Evolutionary conservation across 257 asterid species (phyloP), one percentile per base, ranked within the genome.

Genomic region (Solanum chiquidenum): DNA sequence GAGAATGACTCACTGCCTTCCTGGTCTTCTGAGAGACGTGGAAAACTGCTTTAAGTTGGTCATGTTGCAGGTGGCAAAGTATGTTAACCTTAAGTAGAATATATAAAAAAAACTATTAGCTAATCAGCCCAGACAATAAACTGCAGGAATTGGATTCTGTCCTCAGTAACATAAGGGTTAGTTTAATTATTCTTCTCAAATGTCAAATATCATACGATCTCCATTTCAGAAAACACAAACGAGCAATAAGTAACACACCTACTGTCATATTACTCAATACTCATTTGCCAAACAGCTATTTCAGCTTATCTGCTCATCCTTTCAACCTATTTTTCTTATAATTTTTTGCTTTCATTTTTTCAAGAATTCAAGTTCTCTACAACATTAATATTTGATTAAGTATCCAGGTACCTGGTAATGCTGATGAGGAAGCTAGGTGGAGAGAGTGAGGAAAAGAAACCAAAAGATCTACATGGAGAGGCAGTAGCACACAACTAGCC

Each of bases 41-140:
- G 92, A 97, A 97, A 91, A 93, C 98, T 38, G 99, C 93, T 91
- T 92, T 90, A 44, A 97, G 99, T 69, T 97, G 98, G 90, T 97
- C 99, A 71, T 97, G 99, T 93, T 95, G 97, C 86, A 97, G 93
- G 92, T 95, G 97, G 92, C 99, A 97, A 83, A 97, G 92, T 84
- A 97, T 90, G 90, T 96, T 96, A 10, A 95, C 98, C 99, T 95
- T 62, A 25, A 25, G 27, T n/a, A 87, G 9, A 75, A 52, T 87
- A 89, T 5, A 84, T 16, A 16, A 18, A 40, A 18, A 40, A 23
- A 23, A 23, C 6, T 71, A 62, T 91, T 79, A 90, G 88, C 46
- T 31, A 86, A 37, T 82, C 49, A 83, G 44, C 64, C 40, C 27
- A 29, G 52, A 25, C 60, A 83, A 23, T 3, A 25, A 34, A 37